These are phyloP conservation scores for Rubroboletus satanas DNA, from an alignment of 768 basidiomycete species.

Conservation along the genomic window DNA sequence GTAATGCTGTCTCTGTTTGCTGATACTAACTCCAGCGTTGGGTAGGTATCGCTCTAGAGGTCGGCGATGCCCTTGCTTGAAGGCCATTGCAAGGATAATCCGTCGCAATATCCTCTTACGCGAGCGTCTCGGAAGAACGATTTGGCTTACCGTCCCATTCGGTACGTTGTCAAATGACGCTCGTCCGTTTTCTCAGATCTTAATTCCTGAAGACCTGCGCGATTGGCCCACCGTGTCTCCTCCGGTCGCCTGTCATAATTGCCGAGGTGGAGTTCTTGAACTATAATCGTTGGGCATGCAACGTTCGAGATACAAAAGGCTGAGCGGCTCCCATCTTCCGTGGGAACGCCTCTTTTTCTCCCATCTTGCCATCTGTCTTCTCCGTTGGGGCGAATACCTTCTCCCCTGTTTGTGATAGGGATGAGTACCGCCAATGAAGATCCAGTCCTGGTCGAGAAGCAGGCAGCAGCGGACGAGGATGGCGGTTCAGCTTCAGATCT, in stretches of 20 bases:
- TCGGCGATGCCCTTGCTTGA: too few relatives aligned
- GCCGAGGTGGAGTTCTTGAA: constrained; percentile 2
- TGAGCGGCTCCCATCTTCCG: neutral
- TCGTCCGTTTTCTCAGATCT: neutral
- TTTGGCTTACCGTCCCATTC: neutral
- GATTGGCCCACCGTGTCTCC: neutral
- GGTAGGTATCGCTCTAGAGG: too few relatives aligned
- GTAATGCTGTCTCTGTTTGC: neutral
- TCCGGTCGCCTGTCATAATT: neutral
- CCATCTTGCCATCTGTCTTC: neutral
- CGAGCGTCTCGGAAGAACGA: neutral
- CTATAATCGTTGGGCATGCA: neutral
- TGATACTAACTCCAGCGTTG: too few relatives aligned
- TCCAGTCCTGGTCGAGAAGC: constrained; percentile 17
- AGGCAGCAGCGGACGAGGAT: constrained; percentile 10
- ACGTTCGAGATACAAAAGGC: constrained; percentile 16
- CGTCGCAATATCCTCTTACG: too few relatives aligned
- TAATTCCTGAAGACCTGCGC: neutral
- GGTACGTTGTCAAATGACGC: neutral
- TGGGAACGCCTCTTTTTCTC: constrained; percentile 14
- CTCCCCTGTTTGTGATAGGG: neutral
- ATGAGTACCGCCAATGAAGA: constrained; percentile 7
- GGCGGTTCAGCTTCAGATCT: constrained; percentile 1
- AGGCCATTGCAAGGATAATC: too few relatives aligned
- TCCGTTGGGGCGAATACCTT: neutral